These are phyloP conservation scores for Fusarium concolor DNA, from an alignment of 2,329 filamentous ascomycete species.

Conservation along the genomic window DNA sequence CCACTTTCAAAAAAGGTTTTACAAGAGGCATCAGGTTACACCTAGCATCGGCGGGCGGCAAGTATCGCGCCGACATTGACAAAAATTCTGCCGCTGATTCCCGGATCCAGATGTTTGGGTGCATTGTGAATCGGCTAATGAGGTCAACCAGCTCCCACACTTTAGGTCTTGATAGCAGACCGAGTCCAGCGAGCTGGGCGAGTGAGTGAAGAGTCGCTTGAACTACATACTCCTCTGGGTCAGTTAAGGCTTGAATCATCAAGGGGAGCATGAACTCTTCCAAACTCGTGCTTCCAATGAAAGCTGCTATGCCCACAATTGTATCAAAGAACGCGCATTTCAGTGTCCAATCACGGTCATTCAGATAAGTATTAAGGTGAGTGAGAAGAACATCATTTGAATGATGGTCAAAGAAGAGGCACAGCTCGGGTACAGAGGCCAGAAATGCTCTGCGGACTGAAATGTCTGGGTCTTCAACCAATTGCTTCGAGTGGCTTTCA, in stretches of 20 bases:
- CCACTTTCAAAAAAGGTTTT: slow-evolving; percentile 82
- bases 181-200: slow-evolving; percentile 87
- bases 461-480: slow-evolving; percentile 87
- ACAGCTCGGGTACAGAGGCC: slow-evolving; percentile 89
- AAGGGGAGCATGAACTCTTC: slow-evolving; percentile 96
- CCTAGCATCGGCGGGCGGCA: slow-evolving; percentile 83
- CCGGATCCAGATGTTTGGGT: slow-evolving; percentile 95
- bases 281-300: slow-evolving; percentile 87
- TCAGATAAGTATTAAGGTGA: slow-evolving; percentile 96
- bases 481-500: slow-evolving; percentile 86
- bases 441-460: slow-evolving; percentile 92
- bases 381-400: slow-evolving; percentile 96
- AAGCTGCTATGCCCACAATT: slow-evolving; percentile 90
- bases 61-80: slow-evolving; percentile 77
- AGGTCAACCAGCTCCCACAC: slow-evolving; percentile 90
- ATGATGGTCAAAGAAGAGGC: slow-evolving; percentile 93
- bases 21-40: slow-evolving; percentile 87
- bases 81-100: slow-evolving; percentile 90
- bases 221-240: slow-evolving; percentile 93
- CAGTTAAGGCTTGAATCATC: slow-evolving; percentile 94
- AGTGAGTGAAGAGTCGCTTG: slow-evolving; percentile 90
- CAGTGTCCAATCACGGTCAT: slow-evolving; percentile 94
- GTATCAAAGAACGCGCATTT: slow-evolving; percentile 98
- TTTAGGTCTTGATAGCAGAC: slow-evolving; percentile 84
- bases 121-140: slow-evolving; percentile 86